Base-by-base conservation (phyloP, 208 protist genomes). In the Acanthamoeba rhysodes region DNA sequence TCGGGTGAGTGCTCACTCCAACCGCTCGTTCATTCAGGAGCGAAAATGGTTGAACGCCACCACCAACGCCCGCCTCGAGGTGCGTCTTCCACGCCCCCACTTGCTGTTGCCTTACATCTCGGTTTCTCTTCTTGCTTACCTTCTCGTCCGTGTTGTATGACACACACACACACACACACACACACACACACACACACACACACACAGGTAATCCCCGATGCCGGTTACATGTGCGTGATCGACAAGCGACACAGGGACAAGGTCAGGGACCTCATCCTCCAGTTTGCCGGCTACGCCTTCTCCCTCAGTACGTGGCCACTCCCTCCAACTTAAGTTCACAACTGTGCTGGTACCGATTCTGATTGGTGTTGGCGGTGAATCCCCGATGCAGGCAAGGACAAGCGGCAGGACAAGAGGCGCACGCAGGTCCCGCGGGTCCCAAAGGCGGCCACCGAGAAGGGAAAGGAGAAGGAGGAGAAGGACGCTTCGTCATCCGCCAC, bases 141-240 rank as follows among this genome's bases (percentile, higher is more conserved):
- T 20, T 57, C 53, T 20, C 16, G 16, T 9, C 53, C 53, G 53
- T 20, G 4, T 57, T 9, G 9, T 57, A 9, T 57, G 53, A n/a
- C n/a, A n/a, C n/a, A n/a, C n/a, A n/a, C n/a, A n/a, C n/a, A n/a
- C n/a, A n/a, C n/a, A n/a, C n/a, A n/a, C n/a, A n/a, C n/a, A n/a
- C n/a, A n/a, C n/a, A n/a, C n/a, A n/a, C n/a, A 57, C 14, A 57
- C 14, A 14, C 5, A 14, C 66, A 9, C 22, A 4, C 1, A 34
- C 24, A 0, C n/a, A 16, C 37, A 78, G 70, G 80, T 88, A 0
- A 88, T 88, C 53, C 80, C 80, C 14, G 80, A 88, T 5, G 80
- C 80, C 29, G 80, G 80, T n/a, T 88, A 88, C 80, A 88, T 88
- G 80, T 88, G 80, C 34, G 80, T 88, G 24, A 88, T 88, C 45